A percentile compares a stretch with the other conserved stretches of the same genome.
Evolutionary conservation across 2,329 filamentous ascomycete species (phyloP).

Genomic region (Xylaria arbuscula): DNA sequence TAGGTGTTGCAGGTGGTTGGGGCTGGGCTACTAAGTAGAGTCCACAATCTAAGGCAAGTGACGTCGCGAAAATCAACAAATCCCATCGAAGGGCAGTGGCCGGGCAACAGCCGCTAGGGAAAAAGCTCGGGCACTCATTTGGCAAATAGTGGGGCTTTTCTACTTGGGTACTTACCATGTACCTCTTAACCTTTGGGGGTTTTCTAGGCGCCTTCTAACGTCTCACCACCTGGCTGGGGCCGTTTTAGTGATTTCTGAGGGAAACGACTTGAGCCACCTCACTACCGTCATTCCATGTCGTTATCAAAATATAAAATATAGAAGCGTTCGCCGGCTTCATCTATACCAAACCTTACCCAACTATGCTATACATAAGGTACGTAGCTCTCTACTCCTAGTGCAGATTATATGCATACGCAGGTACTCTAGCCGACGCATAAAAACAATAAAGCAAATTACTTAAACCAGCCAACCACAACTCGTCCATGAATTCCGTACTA

Average conservation of each 20-base stretch:
- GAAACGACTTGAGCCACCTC: slow-evolving; percentile 5
- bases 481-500: slow-evolving; percentile 1
- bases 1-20: slow-evolving; percentile 27
- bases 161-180: not conserved
- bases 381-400: no score
- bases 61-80: slow-evolving; percentile 49
- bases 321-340: not conserved
- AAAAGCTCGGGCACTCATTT: slow-evolving; percentile 21
- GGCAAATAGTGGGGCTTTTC: slow-evolving; percentile 16
- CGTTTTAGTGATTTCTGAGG: not conserved
- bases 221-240: slow-evolving; percentile 31
- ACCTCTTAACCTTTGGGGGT: not conserved
- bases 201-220: slow-evolving; percentile 2
- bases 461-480: slow-evolving; percentile 10
- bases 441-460: not conserved
- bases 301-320: not conserved
- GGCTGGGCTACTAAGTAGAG: slow-evolving; percentile 36
- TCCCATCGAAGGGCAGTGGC: slow-evolving; percentile 33
- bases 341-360: slow-evolving; percentile 20
- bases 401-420: no score
- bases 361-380: slow-evolving; percentile 20
- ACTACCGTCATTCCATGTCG: not conserved
- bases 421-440: no score
- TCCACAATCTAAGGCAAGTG: slow-evolving; percentile 30
- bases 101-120: slow-evolving; percentile 42